Evolutionary conservation across 345 rosid species (phyloP), one percentile per base, ranked within the genome.

Genomic region (Gossypioides kirkii): DNA sequence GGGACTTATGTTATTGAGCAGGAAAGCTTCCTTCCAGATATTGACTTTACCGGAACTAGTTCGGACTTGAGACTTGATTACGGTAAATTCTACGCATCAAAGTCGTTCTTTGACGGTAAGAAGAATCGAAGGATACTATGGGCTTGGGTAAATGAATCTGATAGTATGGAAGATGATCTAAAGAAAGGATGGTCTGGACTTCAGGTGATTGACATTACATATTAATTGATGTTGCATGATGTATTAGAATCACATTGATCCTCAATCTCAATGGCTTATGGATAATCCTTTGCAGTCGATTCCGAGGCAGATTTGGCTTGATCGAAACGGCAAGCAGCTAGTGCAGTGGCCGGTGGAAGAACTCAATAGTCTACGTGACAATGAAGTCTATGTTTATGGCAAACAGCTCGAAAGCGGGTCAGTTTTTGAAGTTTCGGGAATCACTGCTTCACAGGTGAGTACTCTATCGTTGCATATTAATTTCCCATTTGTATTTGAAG

Each of bases 291-390:
- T 76, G 78, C 81, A 87, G 90, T 25, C 87, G 41, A 72, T 88
- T 81, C 97, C 93, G 0, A 81, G 97, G 54, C 20, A 50, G n/a
- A 50, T 50, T 16, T 50, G 54, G 54, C 54, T 50, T 50, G 54
- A 16, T 14, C 8, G 22, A 69, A 77, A 73, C 70, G 90, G 91
- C 28, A 87, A 79, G 79, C 91, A 81, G 61, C 63, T 89, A 74
- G 53, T 89, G n/a, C 95, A 87, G 76, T 78, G 89, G 91, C 95
- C 93, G 10, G 79, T 91, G 1, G 87, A 88, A 72, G 95, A 91
- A 77, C 78, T 87, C 65, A 61, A 84, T 8, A 61, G 61, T 41
- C 72, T 89, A 32, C 79, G 81, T 12, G 79, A 77, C 26, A 78
- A 79, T 2, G 69, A 72, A 42, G 83, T 85, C 54, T 77, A 38